These are phyloP conservation scores for Pleurotus platypus DNA, from an alignment of 768 basidiomycete species.

Conservation along the genomic window DNA sequence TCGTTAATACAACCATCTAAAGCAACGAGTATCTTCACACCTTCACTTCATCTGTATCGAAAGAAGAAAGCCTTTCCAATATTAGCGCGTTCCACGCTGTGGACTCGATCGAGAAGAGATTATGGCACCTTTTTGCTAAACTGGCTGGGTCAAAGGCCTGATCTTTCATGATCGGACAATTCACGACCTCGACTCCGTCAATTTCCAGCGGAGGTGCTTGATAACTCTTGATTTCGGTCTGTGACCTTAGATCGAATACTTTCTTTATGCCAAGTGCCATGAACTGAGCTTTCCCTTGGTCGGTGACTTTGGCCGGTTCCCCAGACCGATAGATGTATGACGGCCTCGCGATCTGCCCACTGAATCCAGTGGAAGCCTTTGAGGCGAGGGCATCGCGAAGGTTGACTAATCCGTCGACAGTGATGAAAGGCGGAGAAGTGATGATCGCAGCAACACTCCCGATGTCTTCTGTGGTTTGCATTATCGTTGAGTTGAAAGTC, in stretches of 20 bases:
- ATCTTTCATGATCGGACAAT: slow-evolving; percentile 21
- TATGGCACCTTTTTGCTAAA: slow-evolving; percentile 9
- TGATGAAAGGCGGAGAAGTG: slow-evolving; percentile 30
- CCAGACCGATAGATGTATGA: slow-evolving; percentile 35
- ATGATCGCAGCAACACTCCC: slow-evolving; percentile 2
- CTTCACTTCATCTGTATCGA: slow-evolving; percentile 19
- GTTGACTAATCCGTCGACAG: slow-evolving; percentile 36
- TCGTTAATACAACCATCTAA: not conserved
- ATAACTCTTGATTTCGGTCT: slow-evolving; percentile 30
- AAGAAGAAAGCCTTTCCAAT: slow-evolving; percentile 21
- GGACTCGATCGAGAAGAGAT: too few species aligned
- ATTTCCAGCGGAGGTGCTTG: slow-evolving; percentile 24
- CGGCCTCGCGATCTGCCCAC: slow-evolving; percentile 21
- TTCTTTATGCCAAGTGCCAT: slow-evolving; percentile 28
- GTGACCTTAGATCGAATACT: slow-evolving; percentile 37
- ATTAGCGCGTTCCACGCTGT: too few species aligned
- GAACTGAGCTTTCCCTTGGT: slow-evolving; percentile 28
- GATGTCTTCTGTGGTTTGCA: too few species aligned
- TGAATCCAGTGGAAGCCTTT: slow-evolving; percentile 19
- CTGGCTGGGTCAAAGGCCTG: slow-evolving; percentile 25
- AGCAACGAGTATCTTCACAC: slow-evolving; percentile 15
- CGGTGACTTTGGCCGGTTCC: slow-evolving; percentile 31
- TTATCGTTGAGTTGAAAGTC: too few species aligned
- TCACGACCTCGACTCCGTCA: slow-evolving; percentile 27
- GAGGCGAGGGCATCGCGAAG: slow-evolving; percentile 24